phyloP scores from a whole-genome alignment of 345 rosid species.

The Capsella bursapastoris region DNA sequence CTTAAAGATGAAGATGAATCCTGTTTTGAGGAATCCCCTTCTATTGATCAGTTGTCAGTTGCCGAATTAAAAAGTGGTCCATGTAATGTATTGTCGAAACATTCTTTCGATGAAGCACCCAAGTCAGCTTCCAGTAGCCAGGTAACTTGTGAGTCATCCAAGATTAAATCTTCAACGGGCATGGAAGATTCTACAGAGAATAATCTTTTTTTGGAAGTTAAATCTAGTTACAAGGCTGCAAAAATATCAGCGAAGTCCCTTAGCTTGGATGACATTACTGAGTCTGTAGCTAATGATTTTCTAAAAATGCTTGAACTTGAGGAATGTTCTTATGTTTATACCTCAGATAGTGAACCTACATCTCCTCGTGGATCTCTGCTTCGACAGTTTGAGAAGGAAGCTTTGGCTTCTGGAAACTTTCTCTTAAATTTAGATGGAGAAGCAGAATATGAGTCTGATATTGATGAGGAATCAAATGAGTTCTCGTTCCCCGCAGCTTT shows the following conservation, averaged over 20 bases:
- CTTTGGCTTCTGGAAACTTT: slow-evolving; percentile 56
- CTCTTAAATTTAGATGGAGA: slow-evolving; percentile 47
- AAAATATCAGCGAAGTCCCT: slow-evolving; percentile 48
- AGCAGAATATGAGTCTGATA: slow-evolving; percentile 36
- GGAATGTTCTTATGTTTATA: slow-evolving; percentile 44
- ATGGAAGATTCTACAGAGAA: slow-evolving; percentile 40
- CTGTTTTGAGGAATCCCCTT: slow-evolving; percentile 36
- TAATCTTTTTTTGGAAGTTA: slow-evolving; percentile 47
- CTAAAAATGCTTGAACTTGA: slow-evolving; percentile 67
- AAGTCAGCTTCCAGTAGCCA: slow-evolving; percentile 46
- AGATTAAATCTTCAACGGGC: slow-evolving; percentile 44
- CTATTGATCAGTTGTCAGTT: slow-evolving; percentile 30
- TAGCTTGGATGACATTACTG: slow-evolving; percentile 71
- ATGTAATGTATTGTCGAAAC: slow-evolving; percentile 24
- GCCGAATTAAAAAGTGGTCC: slow-evolving; percentile 41
- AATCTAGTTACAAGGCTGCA: slow-evolving; percentile 50
- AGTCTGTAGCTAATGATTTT: slow-evolving; percentile 70
- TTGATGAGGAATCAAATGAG: slow-evolving; percentile 43
- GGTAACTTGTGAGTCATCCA: slow-evolving; percentile 46
- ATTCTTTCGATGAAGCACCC: slow-evolving; percentile 40
- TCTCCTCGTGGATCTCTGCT: slow-evolving; percentile 81
- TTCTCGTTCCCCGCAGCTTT: slow-evolving; percentile 49
- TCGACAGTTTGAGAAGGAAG: slow-evolving; percentile 78
- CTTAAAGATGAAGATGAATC: slow-evolving; percentile 50
- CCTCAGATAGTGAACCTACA: slow-evolving; percentile 61